Base-by-base conservation (phyloP, 2,329 filamentous ascomycete genomes). In the Alternaria sp. region DNA sequence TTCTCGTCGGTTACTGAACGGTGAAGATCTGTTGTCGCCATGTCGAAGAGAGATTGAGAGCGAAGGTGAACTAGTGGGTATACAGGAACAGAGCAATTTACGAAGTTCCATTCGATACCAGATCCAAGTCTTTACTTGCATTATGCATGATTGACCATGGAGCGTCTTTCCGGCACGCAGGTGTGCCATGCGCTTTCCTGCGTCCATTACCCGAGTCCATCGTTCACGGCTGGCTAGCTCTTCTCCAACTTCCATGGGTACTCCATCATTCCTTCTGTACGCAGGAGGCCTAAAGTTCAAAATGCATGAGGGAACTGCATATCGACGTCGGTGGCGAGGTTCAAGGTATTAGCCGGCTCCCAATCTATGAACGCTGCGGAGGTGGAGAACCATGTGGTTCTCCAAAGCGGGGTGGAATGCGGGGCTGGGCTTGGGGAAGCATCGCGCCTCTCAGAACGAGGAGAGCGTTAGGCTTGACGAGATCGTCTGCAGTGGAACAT, bases 1-100 rank as follows among this genome's bases (percentile, higher is more conserved):
- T 72, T 67, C 34, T 70, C 66, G 14, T 62, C 57, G 2, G 34
- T 7, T 4, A 60, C 18, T 9, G 64, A 61, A 6, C 24, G 26
- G 8, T 42, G 26, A 1, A 55, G 34, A 7, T 2, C 34, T 39
- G 34, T 16, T 12, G 20, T 39, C 12, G 48, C 14, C 48, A 51
- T 51, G 14, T 16, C 48, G 8, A 9, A 6, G 18, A 9, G 24
- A 28, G 7, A 3, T n/a, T 36, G 32, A 3, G 3, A 51, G 11
- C 34, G 32, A 26, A 2, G 22, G 34, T 41, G 39, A 7, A 41
- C 39, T 22, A 16, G 5, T 16, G 3, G 39, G 4, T 5, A n/a
- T 9, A 49, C 3, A 5, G 5, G 4, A 49, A 22, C 20, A 32
- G 22, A 11, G 1, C 0, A 30, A 11, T 6, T n/a, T 16, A 0